phyloP scores from a whole-genome alignment of 2,329 filamentous ascomycete genomes.

The Colletotrichum paranaense region DNA sequence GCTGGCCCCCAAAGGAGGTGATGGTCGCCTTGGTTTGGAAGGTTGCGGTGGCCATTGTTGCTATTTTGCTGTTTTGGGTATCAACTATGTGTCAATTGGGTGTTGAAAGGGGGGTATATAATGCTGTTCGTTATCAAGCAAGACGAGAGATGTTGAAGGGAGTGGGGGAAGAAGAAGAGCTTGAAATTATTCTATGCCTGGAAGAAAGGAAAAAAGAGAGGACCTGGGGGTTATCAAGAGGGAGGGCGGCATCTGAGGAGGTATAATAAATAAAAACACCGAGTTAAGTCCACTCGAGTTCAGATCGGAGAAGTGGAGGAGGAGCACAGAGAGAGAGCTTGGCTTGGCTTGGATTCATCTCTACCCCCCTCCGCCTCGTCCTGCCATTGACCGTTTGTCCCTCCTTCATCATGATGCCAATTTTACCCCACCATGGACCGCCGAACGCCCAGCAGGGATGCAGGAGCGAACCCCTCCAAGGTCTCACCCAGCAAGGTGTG shows the following conservation, averaged over 20 bases:
- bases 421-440: conserved; percentile 25
- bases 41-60: conserved; percentile 65
- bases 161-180: neutral
- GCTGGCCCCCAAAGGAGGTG: conserved; percentile 90
- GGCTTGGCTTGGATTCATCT: conserved; percentile 8
- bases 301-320: conserved; percentile 35
- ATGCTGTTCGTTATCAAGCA: conserved; percentile 13
- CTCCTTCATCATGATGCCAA: conserved; percentile 30
- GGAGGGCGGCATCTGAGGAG: conserved; percentile 23
- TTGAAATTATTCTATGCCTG: conserved; percentile 32
- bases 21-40: conserved; percentile 93
- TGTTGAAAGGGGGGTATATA: conserved; percentile 24
- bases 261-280: conserved; percentile 35
- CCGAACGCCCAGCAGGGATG: conserved; percentile 1
- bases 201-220: conserved; percentile 19
- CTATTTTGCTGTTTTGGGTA: conserved; percentile 9
- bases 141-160: neutral
- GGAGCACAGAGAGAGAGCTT: conserved; percentile 2
- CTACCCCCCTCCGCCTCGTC: neutral
- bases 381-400: conserved; percentile 32
- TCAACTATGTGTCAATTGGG: neutral
- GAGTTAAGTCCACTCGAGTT: conserved; percentile 36
- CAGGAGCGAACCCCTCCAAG: conserved; percentile 1
- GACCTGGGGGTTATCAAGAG: neutral
- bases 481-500: conserved; percentile 1